Conservation (phyloP, 352 stramenopile species). For the Pythium phragmitis region DNA sequence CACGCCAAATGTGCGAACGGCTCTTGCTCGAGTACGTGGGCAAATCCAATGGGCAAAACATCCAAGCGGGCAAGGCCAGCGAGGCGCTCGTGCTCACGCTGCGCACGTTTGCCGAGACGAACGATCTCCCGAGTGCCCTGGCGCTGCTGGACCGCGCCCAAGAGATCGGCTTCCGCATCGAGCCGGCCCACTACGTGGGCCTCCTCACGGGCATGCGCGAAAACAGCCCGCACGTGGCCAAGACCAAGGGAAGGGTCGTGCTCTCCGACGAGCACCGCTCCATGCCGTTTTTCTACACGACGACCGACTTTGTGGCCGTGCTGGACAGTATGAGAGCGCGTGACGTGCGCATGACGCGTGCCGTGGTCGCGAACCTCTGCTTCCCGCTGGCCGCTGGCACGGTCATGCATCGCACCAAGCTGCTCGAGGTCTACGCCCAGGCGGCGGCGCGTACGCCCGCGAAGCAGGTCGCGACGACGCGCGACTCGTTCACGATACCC, state of each 20-base stretch:
- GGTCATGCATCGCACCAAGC: constrained; percentile 54
- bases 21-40: constrained; percentile 39
- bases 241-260: constrained; percentile 23
- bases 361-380: constrained; percentile 36
- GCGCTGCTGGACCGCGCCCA: constrained; percentile 36
- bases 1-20: constrained; percentile 42
- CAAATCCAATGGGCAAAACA: constrained; percentile 19
- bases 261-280: constrained; percentile 13
- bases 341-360: constrained; percentile 39
- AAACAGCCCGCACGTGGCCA: constrained; percentile 18
- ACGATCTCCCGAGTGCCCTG: constrained; percentile 36
- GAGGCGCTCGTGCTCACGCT: constrained; percentile 31
- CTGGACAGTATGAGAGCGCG: constrained; percentile 42
- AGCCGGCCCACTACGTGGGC: constrained; percentile 41
- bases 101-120: constrained; percentile 48
- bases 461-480: constrained; percentile 5
- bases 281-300: constrained; percentile 38
- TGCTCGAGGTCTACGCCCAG: constrained; percentile 51
- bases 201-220: constrained; percentile 50
- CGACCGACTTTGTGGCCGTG: constrained; percentile 37
- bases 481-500: constrained; percentile 49
- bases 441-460: background rate
- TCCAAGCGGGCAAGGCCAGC: constrained; percentile 31
- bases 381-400: constrained; percentile 38
- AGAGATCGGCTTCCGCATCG: constrained; percentile 31